Base-by-base conservation (phyloP, 192 early-diverging fungal genomes). In the Coemansia sp. region DNA sequence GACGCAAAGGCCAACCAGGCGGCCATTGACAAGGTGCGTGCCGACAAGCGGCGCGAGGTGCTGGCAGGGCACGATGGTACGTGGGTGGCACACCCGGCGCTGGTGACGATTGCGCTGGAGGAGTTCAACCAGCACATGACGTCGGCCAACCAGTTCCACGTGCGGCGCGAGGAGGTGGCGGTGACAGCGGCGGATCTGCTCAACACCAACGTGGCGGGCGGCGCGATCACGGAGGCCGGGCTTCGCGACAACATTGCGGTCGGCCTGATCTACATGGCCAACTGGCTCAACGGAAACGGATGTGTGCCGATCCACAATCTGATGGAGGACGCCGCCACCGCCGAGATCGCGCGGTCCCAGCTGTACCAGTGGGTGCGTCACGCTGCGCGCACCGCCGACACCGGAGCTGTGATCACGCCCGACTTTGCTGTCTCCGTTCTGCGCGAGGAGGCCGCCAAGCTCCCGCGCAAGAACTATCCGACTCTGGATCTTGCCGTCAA, bases 291-390 rank as follows among this genome's bases (percentile, higher is more conserved):
- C 64, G 97, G 94, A 41, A 84, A 86, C 63, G 97, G 97, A 41
- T 98, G 97, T 76, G 97, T 98, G 18, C 97, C 97, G 55, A 98
- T 98, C 81, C 92, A 95, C 86, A 93, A 93, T 85, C 84, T 98
- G 48, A 97, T 98, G 97, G 97, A 98, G 85, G 97, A 98, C 71
- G 95, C 95, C 3, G 97, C 97, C 18, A 98, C 97, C 1, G 95
- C 95, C 43, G 97, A 98, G 86, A 98, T 98, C 71, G 95, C 94
- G 5, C 90, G 97, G 60, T 93, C 92, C 42, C 97, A 99, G 87
- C 82, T 99, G 10, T 99, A 90, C 90, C 97, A 99, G 86, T 99
- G 97, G 97, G 94, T 92, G 45, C 88, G 87, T 71, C 95, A 99
- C 80, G 74, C 84, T 36, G 86, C 90, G 45, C 89, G 86, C 73